A percentile compares a stretch with the other conserved stretches of the same genome.
Evolutionary conservation across 2,329 filamentous ascomycete genomes (phyloP).

Genomic region (Fusarium sp.): DNA sequence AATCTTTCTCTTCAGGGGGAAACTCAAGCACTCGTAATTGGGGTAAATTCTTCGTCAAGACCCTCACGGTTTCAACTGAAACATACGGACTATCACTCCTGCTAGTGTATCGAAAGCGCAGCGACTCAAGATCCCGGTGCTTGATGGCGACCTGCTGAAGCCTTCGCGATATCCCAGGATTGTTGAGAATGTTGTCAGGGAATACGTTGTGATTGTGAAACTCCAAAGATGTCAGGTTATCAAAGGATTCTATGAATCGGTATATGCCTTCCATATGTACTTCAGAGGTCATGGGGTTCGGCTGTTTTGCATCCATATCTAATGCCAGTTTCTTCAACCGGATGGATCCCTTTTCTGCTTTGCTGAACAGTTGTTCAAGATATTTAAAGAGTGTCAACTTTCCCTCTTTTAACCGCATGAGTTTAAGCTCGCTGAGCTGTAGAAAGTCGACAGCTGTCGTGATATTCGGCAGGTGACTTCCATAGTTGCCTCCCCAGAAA

Average conservation of each 20-base stretch:
- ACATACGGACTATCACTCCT: fast-evolving
- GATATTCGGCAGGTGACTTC: fast-evolving
- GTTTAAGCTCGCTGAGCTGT: neutral
- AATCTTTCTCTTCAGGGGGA: neutral
- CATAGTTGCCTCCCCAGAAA: fast-evolving
- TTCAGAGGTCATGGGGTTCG: neutral
- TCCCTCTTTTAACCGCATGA: fast-evolving
- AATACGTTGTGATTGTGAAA: neutral
- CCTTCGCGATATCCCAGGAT: neutral
- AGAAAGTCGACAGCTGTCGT: constrained; percentile 6
- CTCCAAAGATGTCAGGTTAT: neutral
- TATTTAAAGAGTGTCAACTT: neutral
- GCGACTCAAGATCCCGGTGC: neutral
- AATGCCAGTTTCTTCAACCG: neutral
- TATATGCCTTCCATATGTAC: neutral
- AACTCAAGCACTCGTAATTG: neutral
- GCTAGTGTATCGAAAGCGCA: neutral
- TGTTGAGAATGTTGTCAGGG: fast-evolving
- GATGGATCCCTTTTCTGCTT: neutral
- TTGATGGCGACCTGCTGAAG: neutral
- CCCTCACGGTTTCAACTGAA: fast-evolving
- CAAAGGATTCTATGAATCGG: constrained; percentile 14
- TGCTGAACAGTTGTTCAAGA: neutral
- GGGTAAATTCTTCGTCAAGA: neutral
- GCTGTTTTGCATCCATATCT: neutral